Evolutionary conservation across 805 yeast genomes (phyloP).

Genomic region (Candida sonorensis): DNA sequence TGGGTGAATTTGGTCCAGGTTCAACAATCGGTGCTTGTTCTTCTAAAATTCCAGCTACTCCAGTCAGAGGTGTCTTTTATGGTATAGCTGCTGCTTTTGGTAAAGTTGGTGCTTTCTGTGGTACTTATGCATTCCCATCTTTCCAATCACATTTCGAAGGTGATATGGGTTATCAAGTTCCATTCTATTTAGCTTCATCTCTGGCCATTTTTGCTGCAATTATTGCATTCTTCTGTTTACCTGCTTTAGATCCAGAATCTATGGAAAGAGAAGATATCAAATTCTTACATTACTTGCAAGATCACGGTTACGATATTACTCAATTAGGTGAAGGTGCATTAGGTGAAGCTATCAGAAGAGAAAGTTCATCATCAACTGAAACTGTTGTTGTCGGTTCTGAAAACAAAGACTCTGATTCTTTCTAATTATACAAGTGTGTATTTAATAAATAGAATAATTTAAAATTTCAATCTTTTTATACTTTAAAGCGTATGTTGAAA

Average conservation of each 20-base stretch:
- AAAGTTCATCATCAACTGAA: background rate
- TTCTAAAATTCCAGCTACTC: constrained; percentile 78
- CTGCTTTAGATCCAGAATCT: constrained; percentile 78
- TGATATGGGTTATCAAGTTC: constrained; percentile 58
- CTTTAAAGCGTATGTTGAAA: too few relatives aligned
- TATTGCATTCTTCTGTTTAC: constrained; percentile 64
- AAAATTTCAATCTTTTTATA: too few relatives aligned
- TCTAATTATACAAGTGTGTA: too few relatives aligned
- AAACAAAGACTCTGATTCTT: too few relatives aligned
- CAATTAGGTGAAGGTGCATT: constrained; percentile 41
- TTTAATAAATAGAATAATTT: too few relatives aligned
- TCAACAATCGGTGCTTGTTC: constrained; percentile 86
- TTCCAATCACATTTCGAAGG: constrained; percentile 59
- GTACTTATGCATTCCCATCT: constrained; percentile 82
- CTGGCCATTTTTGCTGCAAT: constrained; percentile 68
- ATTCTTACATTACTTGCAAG: constrained; percentile 60
- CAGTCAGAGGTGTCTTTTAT: constrained; percentile 86
- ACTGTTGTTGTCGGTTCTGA: background rate
- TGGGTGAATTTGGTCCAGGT: constrained; percentile 95
- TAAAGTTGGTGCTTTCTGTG: constrained; percentile 88
- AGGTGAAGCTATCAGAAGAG: constrained; percentile 12
- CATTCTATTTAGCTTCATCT: constrained; percentile 77
- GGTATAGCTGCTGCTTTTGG: constrained; percentile 90
- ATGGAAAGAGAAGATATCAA: constrained; percentile 69
- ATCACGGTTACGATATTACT: constrained; percentile 63